Conservation (phyloP, 2,329 filamentous ascomycete genomes). For the Pyrenophora teres region DNA sequence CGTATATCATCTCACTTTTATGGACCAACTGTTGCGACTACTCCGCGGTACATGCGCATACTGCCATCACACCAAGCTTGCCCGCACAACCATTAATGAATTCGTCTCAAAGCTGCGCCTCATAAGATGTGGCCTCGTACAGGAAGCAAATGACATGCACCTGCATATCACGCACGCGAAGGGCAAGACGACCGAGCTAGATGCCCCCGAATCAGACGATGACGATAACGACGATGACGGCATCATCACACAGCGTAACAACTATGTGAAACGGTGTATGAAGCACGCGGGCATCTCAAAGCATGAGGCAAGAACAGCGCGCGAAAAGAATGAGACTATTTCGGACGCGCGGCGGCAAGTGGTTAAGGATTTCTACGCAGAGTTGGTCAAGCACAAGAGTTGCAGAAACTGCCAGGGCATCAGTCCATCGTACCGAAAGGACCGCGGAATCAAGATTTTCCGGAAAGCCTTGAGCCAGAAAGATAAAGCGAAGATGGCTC, state of each 20-base stretch:
- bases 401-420: conserved; percentile 67
- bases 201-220: conserved; percentile 62
- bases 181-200: conserved; percentile 37
- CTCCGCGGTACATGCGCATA: conserved; percentile 88
- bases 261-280: conserved; percentile 76
- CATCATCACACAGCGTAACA: conserved; percentile 61
- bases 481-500: conserved; percentile 76
- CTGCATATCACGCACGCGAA: conserved; percentile 53
- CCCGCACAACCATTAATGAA: conserved; percentile 75
- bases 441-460: conserved; percentile 92
- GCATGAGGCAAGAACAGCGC: conserved; percentile 53
- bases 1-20: conserved; percentile 95
- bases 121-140: conserved; percentile 79
- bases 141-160: conserved; percentile 63
- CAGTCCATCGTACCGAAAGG: conserved; percentile 78
- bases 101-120: conserved; percentile 84
- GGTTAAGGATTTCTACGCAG: conserved; percentile 79
- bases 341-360: conserved; percentile 75
- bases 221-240: conserved; percentile 67
- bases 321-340: conserved; percentile 80
- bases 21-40: conserved; percentile 86
- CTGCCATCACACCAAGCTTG: conserved; percentile 83
- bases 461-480: conserved; percentile 77
- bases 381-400: conserved; percentile 69
- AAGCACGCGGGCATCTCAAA: conserved; percentile 58